A percentile compares a stretch with the other conserved stretches of the same genome.
These are phyloP conservation scores for Thelonectria rubi DNA, from an alignment of 2,329 filamentous ascomycete genomes.

Conservation along the genomic window DNA sequence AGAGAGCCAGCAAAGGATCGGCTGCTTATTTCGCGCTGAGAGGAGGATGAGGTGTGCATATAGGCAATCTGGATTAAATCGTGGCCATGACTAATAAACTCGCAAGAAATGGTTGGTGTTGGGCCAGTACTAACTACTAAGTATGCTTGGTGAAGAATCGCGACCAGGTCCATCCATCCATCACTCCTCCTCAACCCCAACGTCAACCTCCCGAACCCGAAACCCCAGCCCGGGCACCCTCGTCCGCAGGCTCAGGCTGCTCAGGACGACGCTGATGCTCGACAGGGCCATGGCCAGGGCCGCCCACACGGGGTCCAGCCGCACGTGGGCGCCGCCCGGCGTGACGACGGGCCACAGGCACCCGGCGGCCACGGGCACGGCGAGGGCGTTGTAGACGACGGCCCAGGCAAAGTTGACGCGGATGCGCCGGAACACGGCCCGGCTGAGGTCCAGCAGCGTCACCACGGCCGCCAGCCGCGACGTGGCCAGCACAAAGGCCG, in stretches of 20 bases:
- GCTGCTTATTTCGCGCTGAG: neutral
- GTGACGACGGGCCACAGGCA: conserved; percentile 71
- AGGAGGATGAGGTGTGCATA: neutral
- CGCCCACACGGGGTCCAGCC: conserved; percentile 84
- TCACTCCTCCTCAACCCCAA: conserved; percentile 21
- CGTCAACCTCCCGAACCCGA: conserved; percentile 38
- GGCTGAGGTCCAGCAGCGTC: conserved; percentile 76
- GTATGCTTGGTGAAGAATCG: too few relatives aligned
- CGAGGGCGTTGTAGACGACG: conserved; percentile 79
- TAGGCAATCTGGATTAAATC: neutral
- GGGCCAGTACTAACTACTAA: too few relatives aligned
- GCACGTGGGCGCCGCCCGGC: conserved; percentile 62
- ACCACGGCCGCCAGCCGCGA: conserved; percentile 75
- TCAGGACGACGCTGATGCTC: conserved; percentile 87
- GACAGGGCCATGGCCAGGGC: conserved; percentile 92
- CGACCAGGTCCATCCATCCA: neutral
- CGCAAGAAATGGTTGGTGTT: too few relatives aligned
- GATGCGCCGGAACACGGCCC: conserved; percentile 78
- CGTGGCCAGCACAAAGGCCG: conserved; percentile 83
- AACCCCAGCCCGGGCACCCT: conserved; percentile 56
- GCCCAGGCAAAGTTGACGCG: conserved; percentile 90
- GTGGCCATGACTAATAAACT: too few relatives aligned
- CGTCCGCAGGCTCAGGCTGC: conserved; percentile 76
- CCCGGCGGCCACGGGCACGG: conserved; percentile 83
- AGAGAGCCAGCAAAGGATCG: neutral